Evolutionary conservation across 495 filamentous ascomycete genomes (phyloP).

Genomic region (Aspergillus taichungensis): DNA sequence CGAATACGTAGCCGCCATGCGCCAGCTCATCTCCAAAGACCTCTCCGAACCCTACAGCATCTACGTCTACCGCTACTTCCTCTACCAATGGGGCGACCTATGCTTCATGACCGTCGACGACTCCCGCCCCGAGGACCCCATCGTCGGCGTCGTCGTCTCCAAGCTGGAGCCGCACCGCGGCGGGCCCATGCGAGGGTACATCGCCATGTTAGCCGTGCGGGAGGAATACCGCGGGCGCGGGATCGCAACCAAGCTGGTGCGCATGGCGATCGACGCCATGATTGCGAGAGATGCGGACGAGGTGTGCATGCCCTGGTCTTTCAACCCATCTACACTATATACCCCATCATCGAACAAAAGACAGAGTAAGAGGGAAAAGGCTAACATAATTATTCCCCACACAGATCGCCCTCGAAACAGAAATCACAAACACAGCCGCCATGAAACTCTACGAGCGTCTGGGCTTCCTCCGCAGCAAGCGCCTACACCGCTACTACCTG

Average conservation of each 20-base stretch:
- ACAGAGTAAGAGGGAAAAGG: too few relatives aligned
- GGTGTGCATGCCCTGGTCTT: constrained; percentile 29
- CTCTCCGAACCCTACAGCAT: constrained; percentile 99
- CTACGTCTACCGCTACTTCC: constrained; percentile 97
- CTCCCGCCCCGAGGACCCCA: constrained; percentile 21
- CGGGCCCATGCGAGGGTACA: constrained; percentile 84
- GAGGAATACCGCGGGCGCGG: constrained; percentile 70
- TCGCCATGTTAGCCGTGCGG: constrained; percentile 92
- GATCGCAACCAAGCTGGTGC: constrained; percentile 85
- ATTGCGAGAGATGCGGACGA: constrained; percentile 76
- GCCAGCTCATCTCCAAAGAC: constrained; percentile 90
- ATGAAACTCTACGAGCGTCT: constrained; percentile 91
- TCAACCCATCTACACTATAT: too few relatives aligned
- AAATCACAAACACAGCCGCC: constrained; percentile 85
- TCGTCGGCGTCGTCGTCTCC: constrained; percentile 88
- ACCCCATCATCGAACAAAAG: too few relatives aligned
- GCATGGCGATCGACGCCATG: constrained; percentile 92
- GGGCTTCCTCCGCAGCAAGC: constrained; percentile 88
- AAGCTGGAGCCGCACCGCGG: constrained; percentile 85
- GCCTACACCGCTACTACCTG: constrained; percentile 89
- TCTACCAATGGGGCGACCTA: constrained; percentile 95
- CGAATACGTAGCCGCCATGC: constrained; percentile 75
- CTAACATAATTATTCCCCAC: background rate
- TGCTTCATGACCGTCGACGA: constrained; percentile 82
- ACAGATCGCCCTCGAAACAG: constrained; percentile 88